Percentiles rank a stretch among this genome's conserved stretches.
phyloP scores from a whole-genome alignment of 2,329 filamentous ascomycete genomes.

The Alternaria angustiovoidea region DNA sequence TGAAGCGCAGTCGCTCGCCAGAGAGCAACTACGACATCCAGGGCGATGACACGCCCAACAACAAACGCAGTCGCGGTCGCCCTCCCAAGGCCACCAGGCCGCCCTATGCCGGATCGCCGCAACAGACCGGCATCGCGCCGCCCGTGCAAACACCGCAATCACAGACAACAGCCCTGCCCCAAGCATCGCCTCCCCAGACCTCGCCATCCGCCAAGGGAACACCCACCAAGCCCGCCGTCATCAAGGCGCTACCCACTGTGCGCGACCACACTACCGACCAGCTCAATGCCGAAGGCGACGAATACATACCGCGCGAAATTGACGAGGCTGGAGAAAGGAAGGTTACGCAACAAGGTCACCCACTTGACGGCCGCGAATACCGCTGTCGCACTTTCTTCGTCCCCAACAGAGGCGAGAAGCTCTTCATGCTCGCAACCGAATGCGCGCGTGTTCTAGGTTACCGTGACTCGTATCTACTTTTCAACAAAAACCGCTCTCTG shows the following conservation, averaged over 20 bases:
- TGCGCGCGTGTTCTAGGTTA: slow-evolving; percentile 94
- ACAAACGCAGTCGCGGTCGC: slow-evolving; percentile 58
- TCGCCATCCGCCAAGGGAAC: slow-evolving; percentile 76
- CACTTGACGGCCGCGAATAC: slow-evolving; percentile 84
- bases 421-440: slow-evolving; percentile 99
- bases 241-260: slow-evolving; percentile 95
- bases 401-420: slow-evolving; percentile 86
- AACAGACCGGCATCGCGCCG: slow-evolving; percentile 56
- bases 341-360: slow-evolving; percentile 82
- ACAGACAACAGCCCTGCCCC: slow-evolving; percentile 59
- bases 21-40: slow-evolving; percentile 49
- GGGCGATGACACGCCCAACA: slow-evolving; percentile 35
- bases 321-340: slow-evolving; percentile 96
- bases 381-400: slow-evolving; percentile 93
- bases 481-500: slow-evolving; percentile 97
- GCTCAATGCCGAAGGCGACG: slow-evolving; percentile 85
- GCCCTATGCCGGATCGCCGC: slow-evolving; percentile 60
- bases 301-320: slow-evolving; percentile 92
- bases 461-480: slow-evolving; percentile 95
- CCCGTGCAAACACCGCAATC: slow-evolving; percentile 63
- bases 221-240: slow-evolving; percentile 76
- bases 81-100: slow-evolving; percentile 65
- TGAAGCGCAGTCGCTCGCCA: slow-evolving; percentile 54
- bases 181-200: slow-evolving; percentile 64
- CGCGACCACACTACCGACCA: slow-evolving; percentile 98